These are phyloP conservation scores for Hypoxylon rickii DNA, from an alignment of 495 filamentous ascomycete genomes.

Conservation along the genomic window DNA sequence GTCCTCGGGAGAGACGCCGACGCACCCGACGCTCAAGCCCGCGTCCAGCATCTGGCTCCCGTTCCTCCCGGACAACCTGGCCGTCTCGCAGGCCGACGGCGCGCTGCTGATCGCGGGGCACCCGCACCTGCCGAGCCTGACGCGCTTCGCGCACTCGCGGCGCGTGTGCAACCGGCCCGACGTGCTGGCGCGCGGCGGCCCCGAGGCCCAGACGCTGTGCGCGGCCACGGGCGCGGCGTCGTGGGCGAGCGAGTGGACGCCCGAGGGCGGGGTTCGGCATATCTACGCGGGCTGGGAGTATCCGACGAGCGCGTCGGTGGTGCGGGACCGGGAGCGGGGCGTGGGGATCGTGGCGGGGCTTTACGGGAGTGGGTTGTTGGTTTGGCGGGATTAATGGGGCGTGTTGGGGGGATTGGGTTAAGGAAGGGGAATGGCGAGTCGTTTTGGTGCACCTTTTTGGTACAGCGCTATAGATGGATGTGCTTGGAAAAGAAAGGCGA, in stretches of 20 bases:
- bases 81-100: neutral
- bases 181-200: neutral
- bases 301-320: neutral
- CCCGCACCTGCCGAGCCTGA: constrained; percentile 3
- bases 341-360: neutral
- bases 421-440: too few relatives aligned
- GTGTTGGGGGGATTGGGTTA: too few relatives aligned
- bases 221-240: neutral
- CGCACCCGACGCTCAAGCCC: neutral
- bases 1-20: neutral
- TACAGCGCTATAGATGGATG: too few relatives aligned
- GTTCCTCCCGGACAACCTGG: constrained; percentile 1
- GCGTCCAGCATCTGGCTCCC: neutral
- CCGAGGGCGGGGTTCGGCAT: neutral
- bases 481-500: too few relatives aligned
- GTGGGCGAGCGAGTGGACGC: neutral
- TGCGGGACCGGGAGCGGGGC: neutral
- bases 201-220: neutral
- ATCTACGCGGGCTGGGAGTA: neutral
- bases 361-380: neutral
- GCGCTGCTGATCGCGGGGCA: constrained; percentile 2
- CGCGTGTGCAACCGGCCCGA: constrained; percentile 2
- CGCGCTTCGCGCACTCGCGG: neutral
- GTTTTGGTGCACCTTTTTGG: too few relatives aligned
- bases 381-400: neutral